Evolutionary conservation across 75 land plant species (phyloP).

Genomic region (Sequoia sempervirens): DNA sequence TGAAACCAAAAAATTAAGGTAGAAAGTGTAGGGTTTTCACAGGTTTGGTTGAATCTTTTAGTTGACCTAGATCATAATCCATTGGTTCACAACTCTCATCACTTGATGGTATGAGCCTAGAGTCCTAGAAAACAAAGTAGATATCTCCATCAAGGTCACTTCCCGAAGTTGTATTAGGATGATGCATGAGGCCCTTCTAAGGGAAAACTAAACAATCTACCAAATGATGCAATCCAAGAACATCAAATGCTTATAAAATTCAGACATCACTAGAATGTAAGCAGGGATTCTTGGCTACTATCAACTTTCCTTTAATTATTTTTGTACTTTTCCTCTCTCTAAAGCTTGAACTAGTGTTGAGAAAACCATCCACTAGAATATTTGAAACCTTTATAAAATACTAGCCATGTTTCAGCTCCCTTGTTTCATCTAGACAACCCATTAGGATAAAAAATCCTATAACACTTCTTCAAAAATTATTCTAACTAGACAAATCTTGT

Average conservation of each 20-base stretch:
- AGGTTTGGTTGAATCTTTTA: constrained; percentile 15
- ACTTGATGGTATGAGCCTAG: constrained; percentile 61
- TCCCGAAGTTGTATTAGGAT: constrained; percentile 91
- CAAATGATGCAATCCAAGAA: constrained; percentile 65
- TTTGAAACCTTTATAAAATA: constrained; percentile 75
- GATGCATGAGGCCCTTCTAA: constrained; percentile 83
- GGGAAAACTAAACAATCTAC: constrained; percentile 89
- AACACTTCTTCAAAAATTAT: constrained; percentile 65
- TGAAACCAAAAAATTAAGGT: neutral
- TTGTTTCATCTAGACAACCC: constrained; percentile 87
- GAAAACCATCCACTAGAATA: constrained; percentile 40
- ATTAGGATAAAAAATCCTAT: constrained; percentile 80
- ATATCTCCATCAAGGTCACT: constrained; percentile 96
- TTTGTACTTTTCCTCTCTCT: constrained; percentile 17
- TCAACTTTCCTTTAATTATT: constrained; percentile 62
- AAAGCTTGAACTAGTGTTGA: constrained; percentile 40
- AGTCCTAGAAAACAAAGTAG: constrained; percentile 90
- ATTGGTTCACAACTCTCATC: constrained; percentile 69
- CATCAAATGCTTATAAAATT: constrained; percentile 85
- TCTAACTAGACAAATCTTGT: constrained; percentile 73
- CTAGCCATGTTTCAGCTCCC: constrained; percentile 69
- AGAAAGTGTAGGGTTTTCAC: constrained; percentile 16
- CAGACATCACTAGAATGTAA: constrained; percentile 94
- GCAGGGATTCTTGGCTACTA: constrained; percentile 89
- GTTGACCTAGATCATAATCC: constrained; percentile 56